Percentiles rank a stretch among this genome's conserved stretches.
phyloP scores from a whole-genome alignment of 768 basidiomycete species.

The Mrakia hoshinonis region DNA sequence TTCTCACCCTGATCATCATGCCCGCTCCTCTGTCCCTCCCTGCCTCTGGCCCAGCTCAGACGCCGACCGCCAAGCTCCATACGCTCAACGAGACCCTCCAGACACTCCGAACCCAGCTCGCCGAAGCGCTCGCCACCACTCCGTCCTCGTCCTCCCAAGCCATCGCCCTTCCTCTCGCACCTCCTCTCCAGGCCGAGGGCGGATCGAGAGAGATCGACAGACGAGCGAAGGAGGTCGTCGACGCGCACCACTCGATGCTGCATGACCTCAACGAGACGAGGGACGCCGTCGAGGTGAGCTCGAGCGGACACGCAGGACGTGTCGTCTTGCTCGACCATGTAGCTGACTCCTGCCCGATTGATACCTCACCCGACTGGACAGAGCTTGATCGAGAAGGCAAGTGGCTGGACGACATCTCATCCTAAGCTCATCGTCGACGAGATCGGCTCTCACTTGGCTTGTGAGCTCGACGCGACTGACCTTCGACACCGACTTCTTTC shows the following conservation, averaged over 20 bases:
- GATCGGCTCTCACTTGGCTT: too few relatives aligned
- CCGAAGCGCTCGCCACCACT: background rate
- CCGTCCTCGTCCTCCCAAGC: background rate
- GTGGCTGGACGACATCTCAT: background rate
- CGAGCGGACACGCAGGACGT: too few relatives aligned
- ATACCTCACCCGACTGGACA: background rate
- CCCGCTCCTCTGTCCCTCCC: background rate
- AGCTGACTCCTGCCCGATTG: background rate
- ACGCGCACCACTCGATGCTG: slow-evolving; percentile 1
- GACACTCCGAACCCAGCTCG: slow-evolving; percentile 10
- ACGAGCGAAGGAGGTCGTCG: slow-evolving; percentile 10
- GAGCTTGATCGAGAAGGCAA: slow-evolving; percentile 4
- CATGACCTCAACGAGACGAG: slow-evolving; percentile 21
- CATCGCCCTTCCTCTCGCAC: background rate
- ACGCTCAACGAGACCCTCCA: background rate
- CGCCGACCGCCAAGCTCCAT: background rate
- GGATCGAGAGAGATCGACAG: background rate
- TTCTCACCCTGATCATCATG: background rate
- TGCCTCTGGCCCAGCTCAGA: background rate
- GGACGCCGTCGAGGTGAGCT: slow-evolving; percentile 22
- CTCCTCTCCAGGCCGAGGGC: background rate
- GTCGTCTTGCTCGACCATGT: too few relatives aligned
- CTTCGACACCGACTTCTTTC: too few relatives aligned
- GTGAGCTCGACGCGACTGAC: too few relatives aligned
- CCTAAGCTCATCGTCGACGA: background rate